A percentile compares a stretch with the other conserved stretches of the same genome.
phyloP scores from a whole-genome alignment of 805 yeast species.

The Nakazawaea peltata region DNA sequence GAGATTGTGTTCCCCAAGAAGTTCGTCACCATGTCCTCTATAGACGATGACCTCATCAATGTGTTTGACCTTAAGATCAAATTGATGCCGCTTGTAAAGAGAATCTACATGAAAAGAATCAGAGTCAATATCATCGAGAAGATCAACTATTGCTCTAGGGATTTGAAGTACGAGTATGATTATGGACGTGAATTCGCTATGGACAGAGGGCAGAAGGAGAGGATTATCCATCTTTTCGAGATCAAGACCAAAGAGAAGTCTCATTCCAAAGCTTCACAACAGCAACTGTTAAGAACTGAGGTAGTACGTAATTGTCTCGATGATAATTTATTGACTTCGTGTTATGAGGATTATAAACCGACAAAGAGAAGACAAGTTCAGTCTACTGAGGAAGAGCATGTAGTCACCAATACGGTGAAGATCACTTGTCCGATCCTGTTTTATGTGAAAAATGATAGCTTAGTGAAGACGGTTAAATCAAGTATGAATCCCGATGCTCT shows the following conservation, averaged over 20 bases:
- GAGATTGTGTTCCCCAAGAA: constrained; percentile 67
- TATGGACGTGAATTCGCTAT: constrained; percentile 26
- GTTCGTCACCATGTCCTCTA: constrained; percentile 53
- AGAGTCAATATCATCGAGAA: constrained; percentile 61
- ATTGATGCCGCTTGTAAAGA: constrained; percentile 57
- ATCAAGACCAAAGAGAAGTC: constrained; percentile 45
- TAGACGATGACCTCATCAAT: constrained; percentile 17
- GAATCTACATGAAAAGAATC: constrained; percentile 52
- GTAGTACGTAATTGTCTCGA: constrained; percentile 44
- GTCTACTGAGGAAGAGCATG: constrained; percentile 15
- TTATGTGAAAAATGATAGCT: constrained; percentile 17
- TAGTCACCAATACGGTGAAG: constrained; percentile 28
- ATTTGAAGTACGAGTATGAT: constrained; percentile 44
- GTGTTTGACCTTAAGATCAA: constrained; percentile 51
- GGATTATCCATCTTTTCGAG: constrained; percentile 53
- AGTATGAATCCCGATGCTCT: constrained; percentile 10
- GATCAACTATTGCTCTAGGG: constrained; percentile 53
- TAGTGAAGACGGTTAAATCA: constrained; percentile 3
- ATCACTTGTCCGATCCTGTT: constrained; percentile 26
- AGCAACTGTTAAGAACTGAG: constrained; percentile 50
- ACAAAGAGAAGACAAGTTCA: constrained; percentile 12
- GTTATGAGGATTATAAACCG: constrained; percentile 27
- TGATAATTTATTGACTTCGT: constrained; percentile 54
- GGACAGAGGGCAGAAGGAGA: constrained; percentile 35
- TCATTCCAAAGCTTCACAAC: constrained; percentile 23